Conservation (phyloP, 2,329 filamentous ascomycete species). For the Trichoderma sp. region DNA sequence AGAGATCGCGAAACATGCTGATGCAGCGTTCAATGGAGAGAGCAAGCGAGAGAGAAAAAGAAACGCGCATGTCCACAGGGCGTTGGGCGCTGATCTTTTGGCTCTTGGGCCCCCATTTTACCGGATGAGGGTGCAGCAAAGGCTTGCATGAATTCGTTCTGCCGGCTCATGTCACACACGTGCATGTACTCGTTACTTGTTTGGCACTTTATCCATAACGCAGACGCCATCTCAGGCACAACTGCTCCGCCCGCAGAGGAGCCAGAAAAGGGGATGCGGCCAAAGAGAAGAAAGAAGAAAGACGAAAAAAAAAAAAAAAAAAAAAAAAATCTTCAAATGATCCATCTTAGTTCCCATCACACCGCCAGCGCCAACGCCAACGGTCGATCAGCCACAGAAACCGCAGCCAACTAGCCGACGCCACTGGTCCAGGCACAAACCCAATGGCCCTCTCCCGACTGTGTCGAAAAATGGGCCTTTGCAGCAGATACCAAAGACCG, state of each 20-base stretch:
- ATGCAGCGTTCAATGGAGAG: background rate
- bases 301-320: background rate
- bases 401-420: background rate
- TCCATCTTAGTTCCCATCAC: background rate
- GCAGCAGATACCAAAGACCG: background rate
- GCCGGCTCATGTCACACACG: background rate
- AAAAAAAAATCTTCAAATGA: constrained; percentile 9
- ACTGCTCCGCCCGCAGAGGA: background rate
- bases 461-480: background rate
- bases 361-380: background rate
- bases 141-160: background rate
- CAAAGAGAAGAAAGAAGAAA: background rate
- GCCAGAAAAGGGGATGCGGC: background rate
- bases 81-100: background rate
- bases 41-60: background rate
- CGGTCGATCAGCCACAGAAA: background rate
- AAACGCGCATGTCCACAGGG: background rate
- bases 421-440: constrained; percentile 16
- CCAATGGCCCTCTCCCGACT: constrained; percentile 3
- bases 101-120: background rate
- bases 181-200: background rate
- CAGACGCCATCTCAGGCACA: constrained; percentile 5
- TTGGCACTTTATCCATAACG: background rate
- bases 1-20: background rate
- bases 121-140: background rate